phyloP scores from a whole-genome alignment of 208 protist genomes.

The Trichomonas vaginalis region DNA sequence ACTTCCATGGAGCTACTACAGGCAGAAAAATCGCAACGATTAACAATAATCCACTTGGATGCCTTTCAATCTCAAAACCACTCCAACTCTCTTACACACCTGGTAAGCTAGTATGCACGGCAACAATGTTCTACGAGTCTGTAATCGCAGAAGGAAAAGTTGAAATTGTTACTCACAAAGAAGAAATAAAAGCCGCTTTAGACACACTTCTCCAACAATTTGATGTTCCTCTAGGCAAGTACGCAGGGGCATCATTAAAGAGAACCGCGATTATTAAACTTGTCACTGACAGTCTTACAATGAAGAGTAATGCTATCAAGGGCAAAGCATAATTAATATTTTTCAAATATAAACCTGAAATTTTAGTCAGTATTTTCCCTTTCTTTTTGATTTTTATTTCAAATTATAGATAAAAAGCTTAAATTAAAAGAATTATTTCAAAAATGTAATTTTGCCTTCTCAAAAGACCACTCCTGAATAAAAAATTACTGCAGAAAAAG shows the following conservation, averaged over 20 bases:
- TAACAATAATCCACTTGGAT: neutral
- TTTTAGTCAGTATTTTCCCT: too few relatives aligned
- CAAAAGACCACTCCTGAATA: too few relatives aligned
- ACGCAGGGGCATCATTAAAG: neutral
- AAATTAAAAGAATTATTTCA: too few relatives aligned
- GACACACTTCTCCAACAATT: neutral
- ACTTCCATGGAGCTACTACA: neutral
- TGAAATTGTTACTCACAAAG: neutral
- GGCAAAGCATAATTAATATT: too few relatives aligned
- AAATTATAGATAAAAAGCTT: too few relatives aligned
- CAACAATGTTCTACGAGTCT: neutral
- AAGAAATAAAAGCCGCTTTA: neutral
- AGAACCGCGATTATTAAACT: neutral
- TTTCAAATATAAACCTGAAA: too few relatives aligned
- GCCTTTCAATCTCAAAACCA: neutral
- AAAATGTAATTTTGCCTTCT: too few relatives aligned
- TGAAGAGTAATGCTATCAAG: too few relatives aligned
- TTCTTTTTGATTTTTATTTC: too few relatives aligned
- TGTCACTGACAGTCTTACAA: neutral
- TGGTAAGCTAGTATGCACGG: neutral
- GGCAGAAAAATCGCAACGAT: neutral
- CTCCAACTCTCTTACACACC: neutral
- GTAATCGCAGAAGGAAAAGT: neutral
- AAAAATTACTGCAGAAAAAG: too few relatives aligned
- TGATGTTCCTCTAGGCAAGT: neutral